These are phyloP conservation scores for Madurella mycetomatis DNA, from an alignment of 2,329 filamentous ascomycete species.

Conservation along the genomic window DNA sequence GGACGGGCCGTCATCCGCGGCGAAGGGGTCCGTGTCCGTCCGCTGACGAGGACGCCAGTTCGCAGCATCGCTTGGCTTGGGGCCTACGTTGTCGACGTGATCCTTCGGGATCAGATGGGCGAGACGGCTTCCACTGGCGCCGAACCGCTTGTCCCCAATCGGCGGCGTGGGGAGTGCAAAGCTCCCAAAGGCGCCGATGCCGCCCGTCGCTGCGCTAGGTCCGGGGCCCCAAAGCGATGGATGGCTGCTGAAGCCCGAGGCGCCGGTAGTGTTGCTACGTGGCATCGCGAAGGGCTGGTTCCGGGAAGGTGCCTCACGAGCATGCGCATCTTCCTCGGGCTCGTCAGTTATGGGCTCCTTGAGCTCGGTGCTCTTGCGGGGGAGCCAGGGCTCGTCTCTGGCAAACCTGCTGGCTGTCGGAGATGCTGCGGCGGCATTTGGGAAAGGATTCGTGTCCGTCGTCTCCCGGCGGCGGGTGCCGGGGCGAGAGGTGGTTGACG, in stretches of 20 bases:
- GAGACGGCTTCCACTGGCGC: constrained; percentile 74
- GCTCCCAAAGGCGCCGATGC: constrained; percentile 83
- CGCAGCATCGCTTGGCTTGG: constrained; percentile 48
- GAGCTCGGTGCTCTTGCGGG: constrained; percentile 49
- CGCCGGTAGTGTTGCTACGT: constrained; percentile 52
- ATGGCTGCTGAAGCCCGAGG: constrained; percentile 39
- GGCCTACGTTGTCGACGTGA: constrained; percentile 58
- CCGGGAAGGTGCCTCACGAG: constrained; percentile 29
- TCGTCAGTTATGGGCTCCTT: constrained; percentile 52
- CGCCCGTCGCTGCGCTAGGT: constrained; percentile 56
- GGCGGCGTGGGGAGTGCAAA: constrained; percentile 66
- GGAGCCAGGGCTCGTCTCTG: constrained; percentile 61
- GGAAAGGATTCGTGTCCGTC: constrained; percentile 61
- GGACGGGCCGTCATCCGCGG: constrained; percentile 54
- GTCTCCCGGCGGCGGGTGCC: constrained; percentile 80
- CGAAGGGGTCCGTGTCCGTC: constrained; percentile 70
- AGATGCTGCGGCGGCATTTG: constrained; percentile 51
- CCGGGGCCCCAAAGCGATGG: constrained; percentile 47
- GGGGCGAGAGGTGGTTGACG: constrained; percentile 66
- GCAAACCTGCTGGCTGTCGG: constrained; percentile 58
- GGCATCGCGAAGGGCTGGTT: constrained; percentile 44
- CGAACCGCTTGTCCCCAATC: constrained; percentile 66
- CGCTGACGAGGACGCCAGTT: constrained; percentile 57
- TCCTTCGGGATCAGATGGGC: constrained; percentile 82
- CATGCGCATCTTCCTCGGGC: constrained; percentile 42